Base-by-base conservation (phyloP, 768 basidiomycete genomes). In the Mycena crocata region DNA sequence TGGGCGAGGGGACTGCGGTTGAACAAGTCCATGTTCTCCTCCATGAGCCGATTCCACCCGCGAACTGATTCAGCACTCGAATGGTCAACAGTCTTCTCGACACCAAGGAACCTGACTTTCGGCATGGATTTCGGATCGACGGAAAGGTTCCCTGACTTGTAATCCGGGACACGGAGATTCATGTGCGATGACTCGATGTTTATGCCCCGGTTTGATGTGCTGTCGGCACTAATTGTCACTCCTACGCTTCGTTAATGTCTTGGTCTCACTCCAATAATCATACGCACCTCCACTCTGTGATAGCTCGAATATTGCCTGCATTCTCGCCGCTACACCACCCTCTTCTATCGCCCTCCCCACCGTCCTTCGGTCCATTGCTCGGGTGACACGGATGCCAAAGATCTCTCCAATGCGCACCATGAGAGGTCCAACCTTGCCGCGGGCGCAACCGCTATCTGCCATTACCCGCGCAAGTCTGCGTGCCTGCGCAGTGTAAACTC, bases 401-500 rank as follows among this genome's bases (percentile, higher is more conserved):
- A 69, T 49, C 2, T 57, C 40, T 0, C 54, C 73, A 32, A 74
- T 44, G 5, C n/a, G 24, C 13, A 44, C 30, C 56, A 68, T 68
- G n/a, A 60, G 32, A 2, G 40, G 15, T 9, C 62, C 62, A 30
- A 72, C 64, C 51, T 67, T 64, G 21, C 57, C 57, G 14, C 60
- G 52, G 3, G 72, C 68, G 24, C 65, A 67, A n/a, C 73, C 72
- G 34, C 46, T 39, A 13, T 58, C 39, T 10, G 70, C 68, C 37
- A 75, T 49, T 7, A 55, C 39, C 1, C 71, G 34, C 5, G 73
- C 71, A 5, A 75, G 58, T 4, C 32, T 62, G 37, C 71, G 39
- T 30, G 70, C 71, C 23, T 72, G 37, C 4, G n/a, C 31, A 5
- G 71, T 71, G 48, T 75, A 75, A 9, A 46, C 39, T 5, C 71